Base-by-base conservation (phyloP, 1,284 basidiomycete genomes). In the Fomitopsis schrenkii region DNA sequence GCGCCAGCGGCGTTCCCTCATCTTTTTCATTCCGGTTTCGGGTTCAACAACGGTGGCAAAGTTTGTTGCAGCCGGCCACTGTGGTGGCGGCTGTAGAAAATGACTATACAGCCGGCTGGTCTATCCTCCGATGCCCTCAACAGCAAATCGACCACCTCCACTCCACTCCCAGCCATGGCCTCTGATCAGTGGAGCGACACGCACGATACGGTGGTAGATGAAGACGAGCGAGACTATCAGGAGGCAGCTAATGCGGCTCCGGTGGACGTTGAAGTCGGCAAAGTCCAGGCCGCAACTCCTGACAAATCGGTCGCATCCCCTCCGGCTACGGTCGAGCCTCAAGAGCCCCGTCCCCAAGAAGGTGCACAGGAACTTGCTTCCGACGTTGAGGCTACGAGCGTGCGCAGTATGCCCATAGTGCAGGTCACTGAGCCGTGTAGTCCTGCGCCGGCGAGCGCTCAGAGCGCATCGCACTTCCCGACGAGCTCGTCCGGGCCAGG, bases 381-480 rank as follows among this genome's bases (percentile, higher is more conserved):
- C 12, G 69, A 66, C 67, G 63, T 71, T 2, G 86, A 87, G 64
- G 73, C 76, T 38, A 77, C 77, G 64, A 88, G 87, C 67, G 73
- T 83, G 9, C 85, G 82, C 64, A 86, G 83, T 66, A 77, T 87
- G 65, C 85, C 86, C 10, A 76, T 76, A 10, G 80, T 80, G 17
- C 81, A 81, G 67, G 79, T 85, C 61, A 78, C 85, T 19, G 67
- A 76, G 59, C 66, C 75, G 17, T 64, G 75, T 66, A 63, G 70
- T 57, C 69, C 69, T 58, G 58, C 65, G n/a, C 69, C 71, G 15
- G 64, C 67, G 55, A 69, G 70, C 7, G 66, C 72, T 44, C 72
- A 68, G 17, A 74, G 70, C 55, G 63, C 69, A 14, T 67, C 67
- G 45, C 63, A 65, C 22, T 63, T 63, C 26, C 60, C 70, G 3